phyloP scores from a whole-genome alignment of 1,139 yeast species.

The Blastobotrys indianensis region DNA sequence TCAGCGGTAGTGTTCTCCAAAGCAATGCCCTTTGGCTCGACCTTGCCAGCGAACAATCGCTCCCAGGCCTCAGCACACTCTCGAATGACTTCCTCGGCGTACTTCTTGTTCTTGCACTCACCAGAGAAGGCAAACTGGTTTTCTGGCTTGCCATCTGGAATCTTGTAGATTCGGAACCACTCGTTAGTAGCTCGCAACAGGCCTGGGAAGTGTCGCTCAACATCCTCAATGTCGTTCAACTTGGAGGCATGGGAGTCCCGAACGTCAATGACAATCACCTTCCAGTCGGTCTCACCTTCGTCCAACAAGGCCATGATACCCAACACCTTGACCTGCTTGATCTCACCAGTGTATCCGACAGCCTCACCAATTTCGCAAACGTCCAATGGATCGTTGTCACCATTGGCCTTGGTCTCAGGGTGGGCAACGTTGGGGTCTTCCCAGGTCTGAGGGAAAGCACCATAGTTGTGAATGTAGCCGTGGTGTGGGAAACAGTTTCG shows the following conservation, averaged over 20 bases:
- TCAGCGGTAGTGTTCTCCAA: conserved; percentile 70
- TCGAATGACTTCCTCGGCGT: conserved; percentile 65
- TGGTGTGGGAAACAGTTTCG: conserved; percentile 94
- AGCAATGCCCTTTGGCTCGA: conserved; percentile 41
- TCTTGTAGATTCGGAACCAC: conserved; percentile 95
- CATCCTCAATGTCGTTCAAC: conserved; percentile 76
- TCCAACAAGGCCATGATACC: conserved; percentile 93
- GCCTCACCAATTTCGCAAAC: conserved; percentile 86
- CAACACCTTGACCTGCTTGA: conserved; percentile 79
- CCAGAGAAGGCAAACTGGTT: conserved; percentile 85
- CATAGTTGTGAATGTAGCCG: conserved; percentile 94
- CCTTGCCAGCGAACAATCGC: conserved; percentile 49
- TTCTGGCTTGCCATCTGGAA: conserved; percentile 90
- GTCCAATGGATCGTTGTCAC: conserved; percentile 96
- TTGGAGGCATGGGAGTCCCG: conserved; percentile 74
- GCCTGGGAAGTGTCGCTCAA: conserved; percentile 77
- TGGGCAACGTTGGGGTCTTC: conserved; percentile 55
- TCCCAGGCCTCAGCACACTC: conserved; percentile 77
- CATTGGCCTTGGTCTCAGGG: conserved; percentile 51
- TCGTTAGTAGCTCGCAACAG: conserved; percentile 74
- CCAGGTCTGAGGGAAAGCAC: conserved; percentile 99
- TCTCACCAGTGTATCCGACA: conserved; percentile 62
- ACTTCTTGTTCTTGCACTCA: conserved; percentile 65
- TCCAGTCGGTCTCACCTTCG: conserved; percentile 98
- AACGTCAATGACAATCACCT: conserved; percentile 77